phyloP scores from a whole-genome alignment of 2,329 filamentous ascomycete species.

The Venturia effusa region DNA sequence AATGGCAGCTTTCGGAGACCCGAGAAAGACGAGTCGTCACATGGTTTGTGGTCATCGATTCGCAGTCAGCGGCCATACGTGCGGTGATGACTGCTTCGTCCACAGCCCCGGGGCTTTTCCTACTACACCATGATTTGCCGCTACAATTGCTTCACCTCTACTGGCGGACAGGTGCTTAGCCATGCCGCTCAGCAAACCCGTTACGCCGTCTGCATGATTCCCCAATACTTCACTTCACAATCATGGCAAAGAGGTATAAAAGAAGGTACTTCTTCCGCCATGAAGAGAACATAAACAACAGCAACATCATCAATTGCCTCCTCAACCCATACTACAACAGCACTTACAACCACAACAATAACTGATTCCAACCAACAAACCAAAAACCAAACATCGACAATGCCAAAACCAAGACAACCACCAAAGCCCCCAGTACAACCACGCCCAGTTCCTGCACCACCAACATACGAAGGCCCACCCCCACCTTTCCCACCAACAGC shows the following conservation, averaged over 20 bases:
- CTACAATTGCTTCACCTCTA: background rate
- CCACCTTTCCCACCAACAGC: background rate
- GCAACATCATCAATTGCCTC: background rate
- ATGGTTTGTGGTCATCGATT: background rate
- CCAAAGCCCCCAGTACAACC: background rate
- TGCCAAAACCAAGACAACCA: background rate
- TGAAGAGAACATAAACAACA: background rate
- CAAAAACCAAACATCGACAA: background rate
- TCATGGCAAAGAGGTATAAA: background rate
- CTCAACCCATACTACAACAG: background rate
- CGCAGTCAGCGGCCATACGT: background rate
- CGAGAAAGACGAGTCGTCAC: no score
- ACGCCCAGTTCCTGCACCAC: background rate
- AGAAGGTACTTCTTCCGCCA: background rate
- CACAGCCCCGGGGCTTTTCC: background rate
- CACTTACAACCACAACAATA: background rate
- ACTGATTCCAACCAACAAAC: background rate
- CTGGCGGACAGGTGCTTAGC: background rate
- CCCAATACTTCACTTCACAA: background rate
- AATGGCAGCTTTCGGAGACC: background rate
- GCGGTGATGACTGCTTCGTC: background rate
- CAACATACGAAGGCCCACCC: background rate
- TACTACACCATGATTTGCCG: background rate
- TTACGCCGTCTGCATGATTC: background rate
- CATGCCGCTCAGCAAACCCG: background rate